Conservation (phyloP, 192 early-diverging fungal genomes). For the Coemansia sp. region DNA sequence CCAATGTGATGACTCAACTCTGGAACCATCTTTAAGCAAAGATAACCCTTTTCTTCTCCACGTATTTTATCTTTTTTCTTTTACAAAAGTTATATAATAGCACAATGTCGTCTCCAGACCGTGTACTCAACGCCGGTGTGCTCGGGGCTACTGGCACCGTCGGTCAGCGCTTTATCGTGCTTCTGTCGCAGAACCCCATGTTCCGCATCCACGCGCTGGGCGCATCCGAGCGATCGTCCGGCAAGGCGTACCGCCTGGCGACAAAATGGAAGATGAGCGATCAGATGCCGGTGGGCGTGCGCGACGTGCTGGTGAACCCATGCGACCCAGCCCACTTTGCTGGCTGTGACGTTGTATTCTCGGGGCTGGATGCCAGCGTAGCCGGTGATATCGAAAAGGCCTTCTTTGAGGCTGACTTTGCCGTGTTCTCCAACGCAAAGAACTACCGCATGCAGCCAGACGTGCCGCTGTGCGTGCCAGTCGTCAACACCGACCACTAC, state of each 20-base stretch:
- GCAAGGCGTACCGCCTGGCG: slow-evolving; percentile 77
- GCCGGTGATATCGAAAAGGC: slow-evolving; percentile 93
- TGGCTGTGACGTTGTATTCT: slow-evolving; percentile 90
- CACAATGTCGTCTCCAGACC: slow-evolving; percentile 25
- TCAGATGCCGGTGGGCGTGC: slow-evolving; percentile 66
- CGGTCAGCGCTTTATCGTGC: slow-evolving; percentile 93
- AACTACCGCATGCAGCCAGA: slow-evolving; percentile 89
- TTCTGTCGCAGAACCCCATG: slow-evolving; percentile 82
- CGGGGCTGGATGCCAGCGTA: slow-evolving; percentile 90
- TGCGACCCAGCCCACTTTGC: slow-evolving; percentile 78
- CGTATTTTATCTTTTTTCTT: background rate
- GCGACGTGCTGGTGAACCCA: slow-evolving; percentile 59
- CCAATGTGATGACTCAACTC: slow-evolving; percentile 3
- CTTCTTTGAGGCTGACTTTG: slow-evolving; percentile 84
- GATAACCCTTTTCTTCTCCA: background rate
- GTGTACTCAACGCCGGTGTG: slow-evolving; percentile 72
- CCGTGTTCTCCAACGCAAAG: slow-evolving; percentile 95
- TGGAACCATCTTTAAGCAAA: too few relatives aligned
- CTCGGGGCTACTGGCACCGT: slow-evolving; percentile 98
- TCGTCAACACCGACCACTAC: slow-evolving; percentile 89
- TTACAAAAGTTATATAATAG: background rate
- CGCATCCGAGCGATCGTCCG: slow-evolving; percentile 87
- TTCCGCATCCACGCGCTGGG: slow-evolving; percentile 88
- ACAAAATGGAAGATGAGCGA: slow-evolving; percentile 86
- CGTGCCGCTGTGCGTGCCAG: slow-evolving; percentile 92